A percentile compares a stretch with the other conserved stretches of the same genome.
Conservation (phyloP, 163 green algal species). For the Chlorella variabilis region DNA sequence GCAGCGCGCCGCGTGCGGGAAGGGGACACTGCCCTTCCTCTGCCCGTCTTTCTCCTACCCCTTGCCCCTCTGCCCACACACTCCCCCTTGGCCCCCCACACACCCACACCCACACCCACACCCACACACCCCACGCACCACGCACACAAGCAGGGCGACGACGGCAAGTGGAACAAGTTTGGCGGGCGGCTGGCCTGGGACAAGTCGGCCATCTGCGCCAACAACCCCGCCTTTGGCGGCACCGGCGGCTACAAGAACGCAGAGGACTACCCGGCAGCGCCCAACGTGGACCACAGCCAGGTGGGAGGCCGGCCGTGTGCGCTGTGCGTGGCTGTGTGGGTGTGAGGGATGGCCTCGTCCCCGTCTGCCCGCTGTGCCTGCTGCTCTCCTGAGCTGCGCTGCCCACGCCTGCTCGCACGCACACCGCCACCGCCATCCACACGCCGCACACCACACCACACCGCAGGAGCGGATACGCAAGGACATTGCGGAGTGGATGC, state of each 20-base stretch:
- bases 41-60: no score
- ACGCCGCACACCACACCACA: background rate
- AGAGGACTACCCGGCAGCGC: slow-evolving; percentile 88
- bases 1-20: no score
- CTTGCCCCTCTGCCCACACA: no score
- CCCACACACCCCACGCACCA: no score
- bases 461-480: slow-evolving; percentile 58
- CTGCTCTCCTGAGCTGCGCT: no score
- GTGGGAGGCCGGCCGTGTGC: background rate
- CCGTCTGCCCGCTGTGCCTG: no score
- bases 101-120: background rate
- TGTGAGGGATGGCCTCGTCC: background rate
- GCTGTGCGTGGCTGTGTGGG: background rate
- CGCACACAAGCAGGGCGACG: slow-evolving; percentile 57
- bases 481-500: slow-evolving; percentile 89
- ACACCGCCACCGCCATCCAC: background rate
- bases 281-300: slow-evolving; percentile 93
- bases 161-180: slow-evolving; percentile 94
- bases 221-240: slow-evolving; percentile 90
- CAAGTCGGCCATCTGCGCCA: slow-evolving; percentile 82
- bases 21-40: no score
- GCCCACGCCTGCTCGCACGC: background rate
- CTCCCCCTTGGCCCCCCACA: no score
- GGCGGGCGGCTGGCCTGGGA: slow-evolving; percentile 95
- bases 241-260: slow-evolving; percentile 79